These are phyloP conservation scores for Ambrosiella cleistominuta DNA, from an alignment of 2,329 filamentous ascomycete genomes.

Conservation along the genomic window DNA sequence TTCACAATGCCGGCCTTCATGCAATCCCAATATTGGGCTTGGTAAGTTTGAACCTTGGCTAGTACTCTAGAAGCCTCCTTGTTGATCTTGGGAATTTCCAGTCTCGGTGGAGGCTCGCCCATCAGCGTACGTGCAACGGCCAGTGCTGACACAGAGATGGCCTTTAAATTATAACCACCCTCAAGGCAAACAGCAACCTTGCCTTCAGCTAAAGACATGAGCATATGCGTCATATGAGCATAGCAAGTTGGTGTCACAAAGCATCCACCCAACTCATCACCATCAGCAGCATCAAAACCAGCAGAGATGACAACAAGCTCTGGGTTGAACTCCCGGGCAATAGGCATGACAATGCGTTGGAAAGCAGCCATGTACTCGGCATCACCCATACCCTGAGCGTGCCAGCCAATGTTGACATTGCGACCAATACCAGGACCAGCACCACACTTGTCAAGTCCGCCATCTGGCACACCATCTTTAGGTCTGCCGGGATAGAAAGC, in stretches of 20 bases:
- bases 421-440: constrained; percentile 36
- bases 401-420: constrained; percentile 52
- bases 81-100: constrained; percentile 38
- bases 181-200: constrained; percentile 87
- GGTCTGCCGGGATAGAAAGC: constrained; percentile 65
- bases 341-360: constrained; percentile 90
- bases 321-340: constrained; percentile 80
- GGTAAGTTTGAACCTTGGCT: constrained; percentile 40
- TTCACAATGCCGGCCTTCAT: constrained; percentile 53
- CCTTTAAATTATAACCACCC: constrained; percentile 84
- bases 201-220: constrained; percentile 83
- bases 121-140: constrained; percentile 86
- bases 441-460: constrained; percentile 42
- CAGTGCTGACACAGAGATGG: constrained; percentile 82
- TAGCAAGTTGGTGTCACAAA: constrained; percentile 85
- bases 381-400: constrained; percentile 70
- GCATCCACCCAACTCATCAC: constrained; percentile 82
- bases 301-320: constrained; percentile 91
- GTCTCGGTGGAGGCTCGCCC: constrained; percentile 67
- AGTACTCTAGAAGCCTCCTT: constrained; percentile 38
- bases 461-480: constrained; percentile 41
- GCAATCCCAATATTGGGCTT: constrained; percentile 69
- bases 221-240: constrained; percentile 97
- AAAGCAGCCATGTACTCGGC: constrained; percentile 95
- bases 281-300: constrained; percentile 87